Conservation (phyloP, 805 yeast species). For the Vanderwaltozyma tropicalis region DNA sequence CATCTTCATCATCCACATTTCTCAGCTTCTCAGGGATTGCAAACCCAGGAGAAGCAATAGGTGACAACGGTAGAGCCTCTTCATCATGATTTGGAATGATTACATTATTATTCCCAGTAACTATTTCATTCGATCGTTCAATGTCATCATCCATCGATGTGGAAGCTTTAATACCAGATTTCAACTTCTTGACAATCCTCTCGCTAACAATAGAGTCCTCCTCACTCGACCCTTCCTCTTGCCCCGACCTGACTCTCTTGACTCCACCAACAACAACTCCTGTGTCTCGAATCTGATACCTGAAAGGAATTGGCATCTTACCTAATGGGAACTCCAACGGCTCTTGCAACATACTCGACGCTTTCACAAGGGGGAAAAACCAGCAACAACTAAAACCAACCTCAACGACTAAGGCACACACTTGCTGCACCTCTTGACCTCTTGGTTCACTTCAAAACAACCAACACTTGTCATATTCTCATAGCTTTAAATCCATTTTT, state of each 20-base stretch:
- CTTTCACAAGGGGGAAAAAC: neutral
- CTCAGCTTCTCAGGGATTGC: slow-evolving; percentile 5
- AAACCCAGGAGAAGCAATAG: slow-evolving; percentile 26
- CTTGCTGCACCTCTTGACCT: too few species aligned
- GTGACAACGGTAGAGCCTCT: slow-evolving; percentile 24
- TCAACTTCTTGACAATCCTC: too few species aligned
- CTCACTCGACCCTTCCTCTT: neutral
- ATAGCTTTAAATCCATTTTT: too few species aligned
- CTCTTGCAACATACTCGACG: neutral
- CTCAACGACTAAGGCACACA: neutral
- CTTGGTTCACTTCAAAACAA: too few species aligned
- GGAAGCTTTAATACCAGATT: too few species aligned
- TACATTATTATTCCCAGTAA: too few species aligned
- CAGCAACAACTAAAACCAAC: neutral
- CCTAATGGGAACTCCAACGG: slow-evolving; percentile 1
- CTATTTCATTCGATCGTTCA: slow-evolving; percentile 1
- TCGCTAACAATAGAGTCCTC: too few species aligned
- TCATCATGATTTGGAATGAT: too few species aligned
- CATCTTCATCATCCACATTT: neutral
- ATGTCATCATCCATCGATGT: neutral
- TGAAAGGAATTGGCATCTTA: neutral
- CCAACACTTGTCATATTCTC: too few species aligned
- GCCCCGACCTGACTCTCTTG: neutral
- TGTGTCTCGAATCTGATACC: neutral
- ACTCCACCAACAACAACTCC: neutral